Evolutionary conservation across 129 eudicot species (phyloP), one percentile per base, ranked within the genome.

Genomic region (Rutidosis leptorrhynchoides): DNA sequence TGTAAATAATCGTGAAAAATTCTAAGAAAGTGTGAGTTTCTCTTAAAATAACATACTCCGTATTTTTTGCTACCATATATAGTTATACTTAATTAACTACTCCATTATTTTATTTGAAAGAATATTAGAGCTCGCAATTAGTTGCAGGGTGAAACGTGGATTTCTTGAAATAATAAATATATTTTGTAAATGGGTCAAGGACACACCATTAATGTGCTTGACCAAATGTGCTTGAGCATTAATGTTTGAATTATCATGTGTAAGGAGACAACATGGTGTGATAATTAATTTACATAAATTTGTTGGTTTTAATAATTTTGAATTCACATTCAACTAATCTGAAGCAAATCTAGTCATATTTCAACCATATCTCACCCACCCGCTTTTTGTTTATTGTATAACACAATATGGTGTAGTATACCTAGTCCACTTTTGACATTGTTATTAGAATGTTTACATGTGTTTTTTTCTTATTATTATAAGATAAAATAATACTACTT

Each of bases 221-320:
- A 69, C 55, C 10, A n/a, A 68, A 69, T 69, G 65, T 54, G 53
- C 25, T 35, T 56, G 74, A 69, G 40, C 10, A 69, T 24, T 3
- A 40, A 59, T 8, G 49, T 55, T 54, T 55, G 54, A n/a, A 48
- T 17, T 48, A 68, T 16, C 12, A 15, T 56, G 74, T 40, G 64
- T 35, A 28, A 67, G 54, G 64, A 68, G 73, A 68, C 65, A 68
- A 56, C 17, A 68, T 68, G 73, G 63, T 54, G 15, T 49, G 23
- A 15, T 67, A 29, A 23, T 68, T 68, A 22, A 1, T 54, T 68
- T 54, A 7, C 35, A 27, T 14, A 30, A 68, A 0, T 58, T 25
- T 25, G 9, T 68, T 55, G 37, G 12, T 23, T 67, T 53, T 42
- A 30, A 11, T 67, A 67, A 20, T 68, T 8, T 14, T 33, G 7